Percentiles rank a stretch among this genome's conserved stretches.
Conservation (phyloP, 2,329 filamentous ascomycete species). For the Penicillium sp. region DNA sequence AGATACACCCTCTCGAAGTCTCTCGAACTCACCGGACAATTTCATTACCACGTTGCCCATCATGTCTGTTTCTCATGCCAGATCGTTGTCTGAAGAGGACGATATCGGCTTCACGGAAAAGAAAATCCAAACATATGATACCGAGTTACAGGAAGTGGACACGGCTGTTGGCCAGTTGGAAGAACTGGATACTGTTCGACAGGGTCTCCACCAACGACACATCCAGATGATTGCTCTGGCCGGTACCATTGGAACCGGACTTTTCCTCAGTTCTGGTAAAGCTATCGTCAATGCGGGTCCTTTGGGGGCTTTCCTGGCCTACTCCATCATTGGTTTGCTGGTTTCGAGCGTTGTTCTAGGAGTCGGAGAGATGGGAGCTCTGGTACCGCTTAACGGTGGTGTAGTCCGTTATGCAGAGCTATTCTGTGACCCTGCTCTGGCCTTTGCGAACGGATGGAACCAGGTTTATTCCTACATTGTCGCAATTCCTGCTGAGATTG, state of each 20-base stretch:
- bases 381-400: constrained; percentile 41
- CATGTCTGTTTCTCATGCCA: neutral
- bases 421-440: constrained; percentile 39
- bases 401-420: constrained; percentile 37
- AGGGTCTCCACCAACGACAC: constrained; percentile 27
- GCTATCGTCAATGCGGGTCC: constrained; percentile 30
- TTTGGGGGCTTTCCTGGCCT: constrained; percentile 31
- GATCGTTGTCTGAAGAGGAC: neutral
- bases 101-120: neutral
- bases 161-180: constrained; percentile 20
- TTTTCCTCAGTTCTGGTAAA: constrained; percentile 32
- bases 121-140: neutral
- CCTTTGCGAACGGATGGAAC: constrained; percentile 41
- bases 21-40: neutral
- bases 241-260: constrained; percentile 34
- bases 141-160: constrained; percentile 15
- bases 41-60: neutral
- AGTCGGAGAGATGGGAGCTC: constrained; percentile 38
- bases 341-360: constrained; percentile 34
- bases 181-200: constrained; percentile 18
- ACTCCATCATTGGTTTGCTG: constrained; percentile 36
- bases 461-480: constrained; percentile 34
- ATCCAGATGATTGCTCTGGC: constrained; percentile 36
- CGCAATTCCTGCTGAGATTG: constrained; percentile 33
- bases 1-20: neutral